Evolutionary conservation across 768 basidiomycete genomes (phyloP).

Genomic region (Mycena capillaripes): DNA sequence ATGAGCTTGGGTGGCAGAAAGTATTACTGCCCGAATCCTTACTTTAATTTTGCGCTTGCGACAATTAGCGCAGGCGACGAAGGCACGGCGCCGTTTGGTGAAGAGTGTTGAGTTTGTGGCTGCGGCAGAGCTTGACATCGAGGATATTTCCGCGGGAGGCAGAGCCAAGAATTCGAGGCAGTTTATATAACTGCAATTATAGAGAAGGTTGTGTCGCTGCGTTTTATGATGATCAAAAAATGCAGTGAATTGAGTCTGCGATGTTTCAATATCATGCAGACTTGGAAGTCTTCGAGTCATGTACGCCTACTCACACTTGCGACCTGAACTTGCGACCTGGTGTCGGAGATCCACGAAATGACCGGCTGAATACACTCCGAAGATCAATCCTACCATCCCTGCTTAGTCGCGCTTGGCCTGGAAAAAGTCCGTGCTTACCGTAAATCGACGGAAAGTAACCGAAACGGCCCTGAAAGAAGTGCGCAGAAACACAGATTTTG

Average conservation of each 20-base stretch:
- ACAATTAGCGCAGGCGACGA: neutral
- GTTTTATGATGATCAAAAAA: neutral
- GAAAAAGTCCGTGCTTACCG: too few species aligned
- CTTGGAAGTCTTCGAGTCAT: too few species aligned
- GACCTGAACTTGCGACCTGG: too few species aligned
- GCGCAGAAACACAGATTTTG: too few species aligned
- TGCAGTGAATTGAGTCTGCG: neutral
- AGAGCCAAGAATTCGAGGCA: neutral
- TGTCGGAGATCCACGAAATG: too few species aligned
- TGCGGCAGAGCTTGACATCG: neutral
- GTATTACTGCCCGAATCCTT: neutral
- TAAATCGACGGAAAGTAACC: too few species aligned
- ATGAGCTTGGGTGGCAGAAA: neutral
- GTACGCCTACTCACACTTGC: too few species aligned
- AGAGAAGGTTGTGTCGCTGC: neutral
- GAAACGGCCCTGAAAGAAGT: too few species aligned
- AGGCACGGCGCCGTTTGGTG: neutral
- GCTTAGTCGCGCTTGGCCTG: too few species aligned
- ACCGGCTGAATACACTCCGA: too few species aligned
- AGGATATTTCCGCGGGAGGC: neutral
- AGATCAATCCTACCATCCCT: too few species aligned
- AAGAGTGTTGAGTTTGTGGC: neutral
- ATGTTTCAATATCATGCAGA: too few species aligned
- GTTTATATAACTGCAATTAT: neutral
- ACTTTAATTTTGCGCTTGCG: neutral